Evolutionary conservation across 148 eudicot genomes (phyloP).

Genomic region (Arctostaphylos glauca): DNA sequence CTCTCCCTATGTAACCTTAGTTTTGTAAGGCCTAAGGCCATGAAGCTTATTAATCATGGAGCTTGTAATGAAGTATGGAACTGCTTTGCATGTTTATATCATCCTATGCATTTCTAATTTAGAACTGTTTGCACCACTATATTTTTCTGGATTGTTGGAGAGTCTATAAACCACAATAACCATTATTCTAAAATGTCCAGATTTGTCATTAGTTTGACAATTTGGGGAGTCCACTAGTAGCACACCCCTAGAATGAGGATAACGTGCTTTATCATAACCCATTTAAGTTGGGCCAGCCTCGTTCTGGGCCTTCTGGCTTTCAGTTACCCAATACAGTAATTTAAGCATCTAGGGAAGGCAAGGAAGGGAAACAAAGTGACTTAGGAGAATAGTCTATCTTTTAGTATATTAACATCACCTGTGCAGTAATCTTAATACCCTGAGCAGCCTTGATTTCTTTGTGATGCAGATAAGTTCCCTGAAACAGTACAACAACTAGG

Average conservation of each 20-base stretch:
- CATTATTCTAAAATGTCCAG: no score
- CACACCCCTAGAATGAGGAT: background rate
- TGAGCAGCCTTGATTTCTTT: slow-evolving; percentile 95
- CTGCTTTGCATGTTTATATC: no score
- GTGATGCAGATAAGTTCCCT: slow-evolving; percentile 91
- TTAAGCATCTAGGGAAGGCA: background rate
- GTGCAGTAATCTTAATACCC: slow-evolving; percentile 95
- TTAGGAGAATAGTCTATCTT: background rate
- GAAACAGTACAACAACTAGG: slow-evolving; percentile 19
- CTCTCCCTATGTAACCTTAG: no score
- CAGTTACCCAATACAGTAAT: background rate
- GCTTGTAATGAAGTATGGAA: no score
- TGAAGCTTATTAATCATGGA: no score
- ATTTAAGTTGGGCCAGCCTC: background rate
- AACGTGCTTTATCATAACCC: background rate
- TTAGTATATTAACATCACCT: slow-evolving; percentile 44
- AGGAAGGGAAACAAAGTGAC: background rate
- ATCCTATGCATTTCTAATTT: no score
- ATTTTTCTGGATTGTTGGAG: no score
- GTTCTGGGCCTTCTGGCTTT: background rate
- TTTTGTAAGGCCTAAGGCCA: no score
- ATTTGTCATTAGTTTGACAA: no score
- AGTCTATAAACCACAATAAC: no score
- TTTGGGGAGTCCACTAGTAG: no score
- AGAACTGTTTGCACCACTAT: no score